Conservation (phyloP, 2,329 filamentous ascomycete genomes). For the Aulographum hederae region DNA sequence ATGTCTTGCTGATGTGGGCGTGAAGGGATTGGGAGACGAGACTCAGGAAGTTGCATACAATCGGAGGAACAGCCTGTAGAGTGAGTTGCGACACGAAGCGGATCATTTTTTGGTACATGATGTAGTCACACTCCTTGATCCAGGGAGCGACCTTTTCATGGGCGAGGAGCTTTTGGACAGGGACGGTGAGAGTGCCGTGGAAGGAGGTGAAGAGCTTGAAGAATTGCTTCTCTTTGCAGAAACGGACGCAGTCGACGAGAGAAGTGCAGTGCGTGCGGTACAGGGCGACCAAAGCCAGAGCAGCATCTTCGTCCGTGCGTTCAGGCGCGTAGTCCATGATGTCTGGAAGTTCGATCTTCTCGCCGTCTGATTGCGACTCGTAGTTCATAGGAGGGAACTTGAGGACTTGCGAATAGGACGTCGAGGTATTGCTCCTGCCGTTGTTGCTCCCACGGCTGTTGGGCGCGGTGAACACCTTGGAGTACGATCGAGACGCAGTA, state of each 20-base stretch:
- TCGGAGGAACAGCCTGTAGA: conserved; percentile 75
- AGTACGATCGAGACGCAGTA: conserved; percentile 18
- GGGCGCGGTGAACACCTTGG: conserved; percentile 27
- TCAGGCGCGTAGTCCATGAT: conserved; percentile 66
- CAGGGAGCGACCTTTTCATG: conserved; percentile 68
- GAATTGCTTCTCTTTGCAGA: conserved; percentile 92
- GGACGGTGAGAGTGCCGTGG: conserved; percentile 88
- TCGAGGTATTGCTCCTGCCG: conserved; percentile 18
- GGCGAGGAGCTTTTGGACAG: conserved; percentile 80
- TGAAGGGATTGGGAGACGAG: conserved; percentile 74
- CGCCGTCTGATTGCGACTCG: conserved; percentile 10
- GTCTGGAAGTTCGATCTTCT: conserved; percentile 62
- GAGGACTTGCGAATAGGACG: conserved; percentile 42
- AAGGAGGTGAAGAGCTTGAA: conserved; percentile 91
- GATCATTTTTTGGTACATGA: conserved; percentile 95
- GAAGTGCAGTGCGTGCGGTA: conserved; percentile 94
- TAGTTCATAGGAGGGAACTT: conserved; percentile 38
- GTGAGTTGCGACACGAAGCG: conserved; percentile 77
- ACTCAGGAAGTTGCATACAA: conserved; percentile 70
- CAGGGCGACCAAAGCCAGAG: conserved; percentile 66
- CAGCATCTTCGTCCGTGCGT: conserved; percentile 72
- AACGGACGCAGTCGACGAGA: conserved; percentile 84
- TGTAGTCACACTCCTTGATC: conserved; percentile 91
- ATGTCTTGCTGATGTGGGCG: conserved; percentile 64
- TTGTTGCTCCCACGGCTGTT: conserved; percentile 22